Conservation (phyloP, 2,329 filamentous ascomycete genomes). For the Exophiala sideris region DNA sequence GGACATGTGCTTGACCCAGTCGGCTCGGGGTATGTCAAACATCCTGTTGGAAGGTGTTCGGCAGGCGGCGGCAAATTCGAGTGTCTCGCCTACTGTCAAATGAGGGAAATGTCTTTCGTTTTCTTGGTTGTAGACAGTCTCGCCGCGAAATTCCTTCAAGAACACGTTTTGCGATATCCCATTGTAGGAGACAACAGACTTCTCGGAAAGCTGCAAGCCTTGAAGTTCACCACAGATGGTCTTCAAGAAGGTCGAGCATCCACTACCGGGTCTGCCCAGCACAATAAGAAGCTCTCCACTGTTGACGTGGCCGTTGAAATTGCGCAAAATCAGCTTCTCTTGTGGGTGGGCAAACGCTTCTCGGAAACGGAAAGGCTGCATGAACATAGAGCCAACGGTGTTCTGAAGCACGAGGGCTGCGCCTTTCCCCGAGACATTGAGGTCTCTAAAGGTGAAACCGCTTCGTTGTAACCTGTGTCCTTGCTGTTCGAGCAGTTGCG, state of each 20-base stretch:
- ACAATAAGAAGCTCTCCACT: constrained; percentile 62
- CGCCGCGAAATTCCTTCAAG: constrained; percentile 35
- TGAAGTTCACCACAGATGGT: constrained; percentile 79
- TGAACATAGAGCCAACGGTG: constrained; percentile 59
- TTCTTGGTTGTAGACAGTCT: constrained; percentile 57
- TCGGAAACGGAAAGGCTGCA: constrained; percentile 56
- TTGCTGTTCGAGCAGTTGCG: constrained; percentile 19
- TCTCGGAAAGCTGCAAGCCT: constrained; percentile 68
- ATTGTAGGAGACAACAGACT: constrained; percentile 77
- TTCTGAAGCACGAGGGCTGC: constrained; percentile 66
- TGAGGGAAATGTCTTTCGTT: constrained; percentile 63
- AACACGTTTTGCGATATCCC: constrained; percentile 58
- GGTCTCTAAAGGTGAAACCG: constrained; percentile 63
- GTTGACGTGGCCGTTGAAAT: constrained; percentile 52
- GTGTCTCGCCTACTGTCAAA: constrained; percentile 61
- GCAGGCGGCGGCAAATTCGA: constrained; percentile 51
- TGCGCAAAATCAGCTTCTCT: constrained; percentile 54
- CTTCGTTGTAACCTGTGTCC: constrained; percentile 12
- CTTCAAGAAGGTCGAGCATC: constrained; percentile 78
- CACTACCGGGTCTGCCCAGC: constrained; percentile 64
- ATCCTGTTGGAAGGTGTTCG: constrained; percentile 49
- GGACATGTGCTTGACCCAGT: constrained; percentile 20
- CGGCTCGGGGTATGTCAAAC: constrained; percentile 14
- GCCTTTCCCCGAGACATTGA: constrained; percentile 64
- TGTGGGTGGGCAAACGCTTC: constrained; percentile 54